Percentiles rank a stretch among this genome's conserved stretches.
Evolutionary conservation across 1,284 basidiomycete genomes (phyloP).

Genomic region (Ustilago bromivora): DNA sequence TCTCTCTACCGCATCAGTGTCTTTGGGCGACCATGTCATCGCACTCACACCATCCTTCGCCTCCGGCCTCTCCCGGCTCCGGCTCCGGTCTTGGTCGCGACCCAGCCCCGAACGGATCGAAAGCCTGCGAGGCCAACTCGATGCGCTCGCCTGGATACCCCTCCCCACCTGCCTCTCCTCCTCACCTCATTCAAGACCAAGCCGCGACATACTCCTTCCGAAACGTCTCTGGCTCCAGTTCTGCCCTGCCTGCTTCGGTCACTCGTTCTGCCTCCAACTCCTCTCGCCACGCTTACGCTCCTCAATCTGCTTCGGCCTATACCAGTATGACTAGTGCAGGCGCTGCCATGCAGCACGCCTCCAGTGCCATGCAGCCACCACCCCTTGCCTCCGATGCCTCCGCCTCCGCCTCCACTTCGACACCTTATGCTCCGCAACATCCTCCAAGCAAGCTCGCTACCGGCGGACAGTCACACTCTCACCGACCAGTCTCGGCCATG

Average conservation of each 20-base stretch:
- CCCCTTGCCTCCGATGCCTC: constrained; percentile 2
- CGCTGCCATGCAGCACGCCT: constrained; percentile 35
- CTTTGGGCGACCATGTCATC: constrained; percentile 19
- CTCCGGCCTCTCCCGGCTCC: constrained; percentile 40
- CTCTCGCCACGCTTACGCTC: constrained; percentile 18
- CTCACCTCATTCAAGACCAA: constrained; percentile 23
- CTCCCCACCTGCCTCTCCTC: constrained; percentile 45
- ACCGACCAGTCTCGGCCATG: constrained; percentile 65
- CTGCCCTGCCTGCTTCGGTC: constrained; percentile 24
- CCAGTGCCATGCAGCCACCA: constrained; percentile 5
- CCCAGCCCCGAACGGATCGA: constrained; percentile 4
- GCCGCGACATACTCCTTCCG: neutral
- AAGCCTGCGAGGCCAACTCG: constrained; percentile 22
- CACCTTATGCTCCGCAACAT: constrained; percentile 38
- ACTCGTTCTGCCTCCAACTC: constrained; percentile 31
- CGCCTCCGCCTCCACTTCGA: constrained; percentile 2
- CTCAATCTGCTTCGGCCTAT: constrained; percentile 23
- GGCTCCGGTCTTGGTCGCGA: constrained; percentile 25
- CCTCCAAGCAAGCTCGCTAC: constrained; percentile 59
- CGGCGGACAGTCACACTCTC: constrained; percentile 60
- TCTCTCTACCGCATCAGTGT: neutral
- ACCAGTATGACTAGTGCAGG: constrained; percentile 47
- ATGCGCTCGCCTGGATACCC: constrained; percentile 42
- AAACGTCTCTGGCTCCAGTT: constrained; percentile 17
- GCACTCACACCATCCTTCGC: constrained; percentile 39